Percentiles rank a stretch among this genome's conserved stretches.
Evolutionary conservation across 139 green algal genomes (phyloP).

Genomic region (Coelastrella sp.): DNA sequence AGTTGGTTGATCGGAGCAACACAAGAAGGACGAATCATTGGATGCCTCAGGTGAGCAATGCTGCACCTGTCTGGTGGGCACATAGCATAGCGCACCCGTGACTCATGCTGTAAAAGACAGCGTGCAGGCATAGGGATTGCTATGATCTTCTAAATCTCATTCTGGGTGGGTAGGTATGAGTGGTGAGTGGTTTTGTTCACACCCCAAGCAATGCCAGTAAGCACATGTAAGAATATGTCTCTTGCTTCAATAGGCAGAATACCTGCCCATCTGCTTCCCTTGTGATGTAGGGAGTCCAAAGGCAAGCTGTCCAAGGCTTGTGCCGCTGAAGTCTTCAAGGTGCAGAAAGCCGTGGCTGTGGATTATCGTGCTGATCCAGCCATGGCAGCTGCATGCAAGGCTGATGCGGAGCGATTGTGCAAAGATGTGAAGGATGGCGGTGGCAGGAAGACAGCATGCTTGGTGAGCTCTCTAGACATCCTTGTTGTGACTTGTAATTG

Average conservation of each 20-base stretch:
- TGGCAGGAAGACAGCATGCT: conserved; percentile 74
- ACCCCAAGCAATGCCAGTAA: no score
- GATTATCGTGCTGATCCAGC: conserved; percentile 73
- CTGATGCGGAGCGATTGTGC: conserved; percentile 64
- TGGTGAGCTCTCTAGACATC: conserved; percentile 59
- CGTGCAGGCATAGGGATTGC: no score
- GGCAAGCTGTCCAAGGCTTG: conserved; percentile 55
- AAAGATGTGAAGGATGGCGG: conserved; percentile 69
- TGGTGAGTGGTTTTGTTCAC: no score
- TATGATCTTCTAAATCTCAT: no score
- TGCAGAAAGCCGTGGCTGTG: conserved; percentile 65
- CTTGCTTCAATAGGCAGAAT: no score
- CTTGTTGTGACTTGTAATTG: no score
- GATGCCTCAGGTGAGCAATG: conserved; percentile 66
- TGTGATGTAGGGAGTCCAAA: conserved; percentile 56
- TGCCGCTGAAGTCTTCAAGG: conserved; percentile 68
- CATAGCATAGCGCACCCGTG: background rate
- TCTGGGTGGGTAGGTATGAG: no score
- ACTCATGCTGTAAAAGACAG: no score
- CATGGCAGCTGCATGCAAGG: conserved; percentile 64
- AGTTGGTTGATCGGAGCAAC: conserved; percentile 59
- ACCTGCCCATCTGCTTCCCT: background rate
- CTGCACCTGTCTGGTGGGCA: background rate
- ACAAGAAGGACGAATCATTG: conserved; percentile 70
- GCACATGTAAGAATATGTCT: background rate